Percentiles rank a stretch among this genome's conserved stretches.
These are phyloP conservation scores for Hibiscus syriacus DNA, from an alignment of 345 rosid species.

Conservation along the genomic window DNA sequence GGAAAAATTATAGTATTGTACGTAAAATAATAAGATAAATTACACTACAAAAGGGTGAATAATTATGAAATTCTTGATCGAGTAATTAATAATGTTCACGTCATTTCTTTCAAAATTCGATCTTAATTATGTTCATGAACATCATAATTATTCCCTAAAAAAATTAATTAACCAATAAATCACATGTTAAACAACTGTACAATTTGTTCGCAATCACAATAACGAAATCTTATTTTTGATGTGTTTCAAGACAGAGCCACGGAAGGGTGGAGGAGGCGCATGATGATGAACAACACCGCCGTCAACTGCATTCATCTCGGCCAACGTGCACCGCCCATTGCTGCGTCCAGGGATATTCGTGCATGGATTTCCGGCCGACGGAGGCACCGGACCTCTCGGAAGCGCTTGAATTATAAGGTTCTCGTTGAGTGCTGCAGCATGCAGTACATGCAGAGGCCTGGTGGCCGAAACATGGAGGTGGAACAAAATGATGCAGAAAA, in stretches of 20 bases:
- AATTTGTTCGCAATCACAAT: background rate
- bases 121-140: too few relatives aligned
- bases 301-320: constrained; percentile 18
- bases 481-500: background rate
- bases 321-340: constrained; percentile 25
- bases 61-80: too few relatives aligned
- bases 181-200: background rate
- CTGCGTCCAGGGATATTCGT: constrained; percentile 22
- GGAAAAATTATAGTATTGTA: too few relatives aligned
- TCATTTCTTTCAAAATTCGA: too few relatives aligned
- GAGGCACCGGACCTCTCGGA: constrained; percentile 30
- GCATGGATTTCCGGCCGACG: constrained; percentile 25
- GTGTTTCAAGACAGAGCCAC: background rate
- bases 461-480: constrained; percentile 11
- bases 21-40: too few relatives aligned
- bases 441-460: constrained; percentile 20
- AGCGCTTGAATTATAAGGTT: constrained; percentile 24
- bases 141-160: background rate
- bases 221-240: background rate
- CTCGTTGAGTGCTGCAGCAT: background rate
- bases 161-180: background rate
- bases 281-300: background rate
- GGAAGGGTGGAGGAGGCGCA: constrained; percentile 4
- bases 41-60: too few relatives aligned
- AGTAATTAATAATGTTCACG: too few relatives aligned